Conservation (phyloP, 768 basidiomycete species). For the Grammothele lineata region DNA sequence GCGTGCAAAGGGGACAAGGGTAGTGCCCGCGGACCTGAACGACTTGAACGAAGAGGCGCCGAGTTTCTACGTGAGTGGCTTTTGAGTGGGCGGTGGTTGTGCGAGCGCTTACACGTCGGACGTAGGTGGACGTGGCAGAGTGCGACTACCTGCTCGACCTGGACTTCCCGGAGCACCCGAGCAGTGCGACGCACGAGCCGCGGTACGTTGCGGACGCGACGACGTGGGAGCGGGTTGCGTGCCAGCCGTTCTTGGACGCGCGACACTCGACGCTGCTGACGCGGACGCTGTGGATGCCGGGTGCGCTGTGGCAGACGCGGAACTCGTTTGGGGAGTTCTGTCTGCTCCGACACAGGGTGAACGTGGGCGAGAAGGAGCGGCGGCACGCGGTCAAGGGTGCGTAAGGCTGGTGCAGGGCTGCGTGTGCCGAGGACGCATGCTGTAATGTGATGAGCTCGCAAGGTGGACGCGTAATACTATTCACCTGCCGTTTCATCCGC, state of each 20-base stretch:
- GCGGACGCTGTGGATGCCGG: slow-evolving; percentile 79
- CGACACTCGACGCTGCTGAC: slow-evolving; percentile 67
- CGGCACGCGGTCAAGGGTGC: slow-evolving; percentile 14
- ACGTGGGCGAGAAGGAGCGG: slow-evolving; percentile 25
- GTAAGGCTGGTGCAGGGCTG: too few species aligned
- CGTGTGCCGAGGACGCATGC: slow-evolving; percentile 6
- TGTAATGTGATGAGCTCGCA: too few species aligned
- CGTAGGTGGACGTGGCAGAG: slow-evolving; percentile 59
- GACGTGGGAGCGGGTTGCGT: slow-evolving; percentile 80
- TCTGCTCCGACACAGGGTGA: slow-evolving; percentile 62
- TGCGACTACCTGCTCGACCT: slow-evolving; percentile 93
- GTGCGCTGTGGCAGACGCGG: slow-evolving; percentile 55
- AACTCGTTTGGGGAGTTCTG: slow-evolving; percentile 92
- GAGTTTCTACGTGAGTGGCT: slow-evolving; percentile 66
- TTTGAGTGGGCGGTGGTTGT: slow-evolving; percentile 2
- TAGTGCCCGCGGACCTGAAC: slow-evolving; percentile 67
- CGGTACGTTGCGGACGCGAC: slow-evolving; percentile 64
- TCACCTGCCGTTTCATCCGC: too few species aligned
- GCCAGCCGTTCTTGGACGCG: slow-evolving; percentile 81
- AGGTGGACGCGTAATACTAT: too few species aligned
- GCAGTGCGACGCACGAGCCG: slow-evolving; percentile 59
- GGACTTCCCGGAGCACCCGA: slow-evolving; percentile 73
- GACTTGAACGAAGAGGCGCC: slow-evolving; percentile 80
- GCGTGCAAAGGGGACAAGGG: slow-evolving; percentile 59
- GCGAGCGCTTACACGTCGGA: not conserved